Evolutionary conservation across 2,329 filamentous ascomycete species (phyloP), one percentile per base, ranked within the genome.

Genomic region (Scopulariopsis brevicaulis): DNA sequence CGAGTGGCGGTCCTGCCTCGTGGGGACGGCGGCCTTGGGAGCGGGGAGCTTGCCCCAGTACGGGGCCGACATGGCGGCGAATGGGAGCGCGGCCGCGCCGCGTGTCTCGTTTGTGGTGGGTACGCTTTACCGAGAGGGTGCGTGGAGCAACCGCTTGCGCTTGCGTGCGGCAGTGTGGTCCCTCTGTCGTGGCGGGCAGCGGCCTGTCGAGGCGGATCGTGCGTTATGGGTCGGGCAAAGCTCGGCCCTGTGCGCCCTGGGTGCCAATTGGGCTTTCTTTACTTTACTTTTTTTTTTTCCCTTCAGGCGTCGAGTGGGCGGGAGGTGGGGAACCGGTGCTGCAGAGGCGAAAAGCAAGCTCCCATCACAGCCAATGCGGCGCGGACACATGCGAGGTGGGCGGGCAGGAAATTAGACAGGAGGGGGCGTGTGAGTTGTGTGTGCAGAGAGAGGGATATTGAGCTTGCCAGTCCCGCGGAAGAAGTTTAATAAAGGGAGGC

Each of bases 11-110:
- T 43, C 34, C 51, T 55, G 61, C 35, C 18, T 58, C 55, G 55
- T 53, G 52, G 37, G 57, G 61, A 54, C 56, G 64, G 64, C 58
- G 57, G 61, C 57, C 8, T 60, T 59, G 32, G 62, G 65, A 65
- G 58, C 64, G 20, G 62, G 59, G 59, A 81, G 71, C 64, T 79
- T 68, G 65, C 78, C 78, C 77, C 77, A 80, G 67, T 80, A 81
- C n/a, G 75, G 72, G 56, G 74, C 61, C 50, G 62, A 61, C 62
- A 63, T 63, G 59, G 58, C 55, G 25, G 37, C 62, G 71, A 66
- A 60, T 70, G 60, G 65, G 59, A 55, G 25, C 8, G 12, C 12
- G 51, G 25, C 24, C 51, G 14, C 25, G 1, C 24, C 25, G 28
- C 28, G 53, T 35, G 60, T 65, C 60, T 61, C 61, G 59, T 59